Evolutionary conservation across 2,329 filamentous ascomycete species (phyloP), one percentile per base, ranked within the genome.

Genomic region (Alternaria arborescens): DNA sequence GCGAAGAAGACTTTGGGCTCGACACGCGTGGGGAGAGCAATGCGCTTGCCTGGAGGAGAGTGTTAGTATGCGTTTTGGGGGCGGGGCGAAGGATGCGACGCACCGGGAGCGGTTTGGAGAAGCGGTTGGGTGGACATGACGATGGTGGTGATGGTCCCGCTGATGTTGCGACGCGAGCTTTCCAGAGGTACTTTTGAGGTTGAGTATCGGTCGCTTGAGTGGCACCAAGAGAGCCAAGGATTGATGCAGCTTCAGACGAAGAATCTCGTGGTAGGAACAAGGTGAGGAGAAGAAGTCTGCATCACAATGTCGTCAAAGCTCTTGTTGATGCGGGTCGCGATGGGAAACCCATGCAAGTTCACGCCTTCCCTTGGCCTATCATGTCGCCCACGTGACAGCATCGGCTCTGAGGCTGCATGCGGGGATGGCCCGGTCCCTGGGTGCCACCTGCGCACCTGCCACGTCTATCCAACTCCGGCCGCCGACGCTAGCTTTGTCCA

Each of bases 1-100:
- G 95, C 95, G 86, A 99, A 99, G 88, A 98, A 99, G 85, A 99
- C 95, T 83, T 99, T 99, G 74, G 95, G 95, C 82, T 99, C 95
- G 81, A 99, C 94, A 71, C 95, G 93, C 62, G 94, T 97, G 59
- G 95, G 95, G 67, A 99, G 92, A 74, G 95, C 94, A 79, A 99
- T 98, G 78, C 94, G 93, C 85, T 99, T 99, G 87, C 94, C 94
- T 97, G 73, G 32, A 52, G 7, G 12, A 3, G 3, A 18, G n/a
- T 22, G 58, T 68, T 60, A 67, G 36, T 40, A 41, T 28, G 38
- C 46, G 32, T 24, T n/a, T 24, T n/a, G 38, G 46, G 50, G 10
- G 10, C 20, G 38, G 52, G 55, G 26, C 14, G 34, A 42, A 43
- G 20, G 42, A 40, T 34, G 41, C 32, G 46, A 59, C 85, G 71